Conservation (phyloP, 164 flowering plant genomes). For the Tetrastigma voinierianum region DNA sequence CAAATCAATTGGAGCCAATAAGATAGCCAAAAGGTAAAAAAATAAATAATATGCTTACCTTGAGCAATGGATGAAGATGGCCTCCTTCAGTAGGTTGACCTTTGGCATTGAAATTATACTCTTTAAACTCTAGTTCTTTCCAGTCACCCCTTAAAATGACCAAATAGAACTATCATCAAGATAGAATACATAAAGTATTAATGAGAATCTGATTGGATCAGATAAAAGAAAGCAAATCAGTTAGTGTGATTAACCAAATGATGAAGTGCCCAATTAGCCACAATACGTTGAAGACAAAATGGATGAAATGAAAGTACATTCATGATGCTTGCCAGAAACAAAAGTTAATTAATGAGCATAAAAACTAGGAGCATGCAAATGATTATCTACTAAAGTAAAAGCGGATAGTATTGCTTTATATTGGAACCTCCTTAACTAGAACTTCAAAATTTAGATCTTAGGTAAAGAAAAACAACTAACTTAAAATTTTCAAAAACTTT, state of each 20-base stretch:
- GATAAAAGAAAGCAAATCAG: too few species aligned
- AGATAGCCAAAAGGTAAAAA: background rate
- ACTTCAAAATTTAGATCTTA: background rate
- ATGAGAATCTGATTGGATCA: background rate
- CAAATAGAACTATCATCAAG: constrained; percentile 6
- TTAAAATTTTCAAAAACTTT: background rate
- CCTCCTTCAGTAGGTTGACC: constrained; percentile 77
- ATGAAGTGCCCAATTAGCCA: too few species aligned
- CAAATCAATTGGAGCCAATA: background rate
- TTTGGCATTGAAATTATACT: constrained; percentile 82
- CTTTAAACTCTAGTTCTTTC: constrained; percentile 82
- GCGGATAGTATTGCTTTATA: too few species aligned
- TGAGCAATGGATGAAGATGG: constrained; percentile 88
- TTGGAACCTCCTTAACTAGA: too few species aligned
- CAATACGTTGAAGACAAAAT: too few species aligned
- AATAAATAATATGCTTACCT: constrained; percentile 43
- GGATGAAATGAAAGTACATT: too few species aligned
- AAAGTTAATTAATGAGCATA: too few species aligned
- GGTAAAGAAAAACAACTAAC: background rate
- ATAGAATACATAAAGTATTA: background rate
- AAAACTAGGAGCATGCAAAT: too few species aligned
- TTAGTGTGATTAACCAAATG: too few species aligned
- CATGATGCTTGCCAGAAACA: too few species aligned
- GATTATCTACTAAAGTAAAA: too few species aligned
- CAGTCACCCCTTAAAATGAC: constrained; percentile 74